Evolutionary conservation across 1,139 yeast species (phyloP), one percentile per base, ranked within the genome.

Genomic region (Pichia sp.): DNA sequence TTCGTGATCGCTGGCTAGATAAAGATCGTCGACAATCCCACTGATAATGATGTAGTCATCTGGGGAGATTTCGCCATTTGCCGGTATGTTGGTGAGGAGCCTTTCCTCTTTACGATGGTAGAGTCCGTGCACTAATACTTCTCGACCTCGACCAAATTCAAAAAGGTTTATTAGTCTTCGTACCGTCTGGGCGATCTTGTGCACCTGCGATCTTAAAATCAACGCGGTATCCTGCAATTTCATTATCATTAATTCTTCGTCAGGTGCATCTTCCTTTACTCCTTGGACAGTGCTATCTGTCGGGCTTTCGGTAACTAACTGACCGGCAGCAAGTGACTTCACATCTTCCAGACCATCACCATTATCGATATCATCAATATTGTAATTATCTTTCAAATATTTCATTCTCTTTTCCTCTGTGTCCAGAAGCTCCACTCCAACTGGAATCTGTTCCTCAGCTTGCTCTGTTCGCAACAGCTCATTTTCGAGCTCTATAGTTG

Each of bases 11-110:
- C 61, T 55, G 41, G 58, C 12, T 34, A 58, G 6, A 63, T 57
- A 28, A 52, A 85, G 59, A 52, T 76, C 74, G 63, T 85, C 93
- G 22, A 84, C 75, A 1, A 85, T 69, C 1, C 90, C 91, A 61
- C 87, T 82, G 4, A 83, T 72, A 22, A 82, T 45, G n/a, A 60
- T 55, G 30, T 55, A 50, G 10, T 54, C 48, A 2, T 45, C 30
- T 8, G 34, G 37, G 22, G 9, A 5, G 12, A 31, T 12, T n/a
- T 5, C 16, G 4, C 18, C 47, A 10, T 10, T n/a, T n/a, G 44
- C 31, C 0, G 28, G 31, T 22, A 41, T 19, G 9, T 42, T 37
- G 2, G 47, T 26, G 1, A 44, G 41, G 4, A 62, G 23, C 4
- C 56, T n/a, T 3, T 44, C 18, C 12, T 18, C 18, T 22, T 37